Evolutionary conservation across 2,329 filamentous ascomycete genomes (phyloP), one percentile per base, ranked within the genome.

Genomic region (Microdochium nivale): DNA sequence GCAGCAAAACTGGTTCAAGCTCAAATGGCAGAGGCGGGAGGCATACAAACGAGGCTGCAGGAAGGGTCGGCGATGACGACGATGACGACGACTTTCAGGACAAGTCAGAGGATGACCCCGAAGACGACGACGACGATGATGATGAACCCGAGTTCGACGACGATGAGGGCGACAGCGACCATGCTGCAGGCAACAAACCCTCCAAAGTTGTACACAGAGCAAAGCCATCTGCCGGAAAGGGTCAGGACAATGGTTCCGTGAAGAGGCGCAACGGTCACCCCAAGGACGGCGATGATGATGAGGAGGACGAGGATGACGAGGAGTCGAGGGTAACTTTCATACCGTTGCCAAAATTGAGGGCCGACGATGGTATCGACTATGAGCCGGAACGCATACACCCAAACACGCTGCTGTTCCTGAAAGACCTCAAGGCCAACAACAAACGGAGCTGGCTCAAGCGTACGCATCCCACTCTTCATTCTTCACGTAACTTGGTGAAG

Each of bases 341-440:
- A 25, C 69, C 71, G 1, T 59, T 70, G 24, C 68, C 70, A 37
- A 60, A 72, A 55, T 57, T 76, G 33, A 68, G 72, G 23, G 68
- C 70, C 16, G 62, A 64, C 0, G 69, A 66, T 3, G 72, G 68
- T 13, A 61, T 74, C 14, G 67, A 74, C 2, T 84, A 84, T 53
- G 69, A 71, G 32, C 76, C 81, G 35, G 65, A 73, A 23, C 74
- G 67, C 25, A 54, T 84, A 3, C 81, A 84, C 57, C 70, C 70
- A 25, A 84, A 84, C 54, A 83, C 81, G 0, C 55, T 83, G 47
- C 65, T 74, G 1, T 84, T 84, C 58, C 68, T 85, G 37, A 68
- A 66, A 40, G 80, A 84, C 50, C 70, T 85, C 35, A 81, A 79
- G 60, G 75, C 70, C 13, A 79, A 84, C 59, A 85, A 85, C 58